These are phyloP conservation scores for Naumovozyma dairenensis DNA, from an alignment of 805 yeast genomes.

Conservation along the genomic window DNA sequence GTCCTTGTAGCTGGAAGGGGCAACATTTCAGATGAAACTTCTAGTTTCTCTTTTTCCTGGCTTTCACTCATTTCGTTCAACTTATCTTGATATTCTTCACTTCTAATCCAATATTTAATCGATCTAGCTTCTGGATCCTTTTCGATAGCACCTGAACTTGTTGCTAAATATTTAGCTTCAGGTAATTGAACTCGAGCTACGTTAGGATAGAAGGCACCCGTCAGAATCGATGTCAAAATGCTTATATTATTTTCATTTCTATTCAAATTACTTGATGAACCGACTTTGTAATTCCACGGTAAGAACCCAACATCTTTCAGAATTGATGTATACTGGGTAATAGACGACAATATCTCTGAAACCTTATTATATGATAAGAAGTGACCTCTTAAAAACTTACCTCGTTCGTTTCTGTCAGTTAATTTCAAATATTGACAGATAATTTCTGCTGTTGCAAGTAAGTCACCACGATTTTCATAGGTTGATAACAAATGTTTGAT, in stretches of 20 bases:
- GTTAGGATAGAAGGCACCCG: slow-evolving; percentile 79
- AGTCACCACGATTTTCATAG: slow-evolving; percentile 50
- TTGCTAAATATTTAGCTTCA: slow-evolving; percentile 60
- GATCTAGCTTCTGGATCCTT: slow-evolving; percentile 73
- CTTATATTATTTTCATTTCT: slow-evolving; percentile 41
- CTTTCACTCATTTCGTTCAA: slow-evolving; percentile 10
- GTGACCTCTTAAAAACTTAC: slow-evolving; percentile 45
- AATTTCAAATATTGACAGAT: slow-evolving; percentile 40
- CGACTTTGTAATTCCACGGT: slow-evolving; percentile 39
- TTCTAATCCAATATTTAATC: slow-evolving; percentile 64
- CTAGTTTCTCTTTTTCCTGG: slow-evolving; percentile 6
- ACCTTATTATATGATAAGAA: slow-evolving; percentile 53
- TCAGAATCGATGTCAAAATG: slow-evolving; percentile 55
- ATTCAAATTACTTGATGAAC: slow-evolving; percentile 33
- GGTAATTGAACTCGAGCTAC: slow-evolving; percentile 75
- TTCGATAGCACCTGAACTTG: slow-evolving; percentile 71
- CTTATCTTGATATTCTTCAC: slow-evolving; percentile 40
- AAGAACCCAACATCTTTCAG: slow-evolving; percentile 72
- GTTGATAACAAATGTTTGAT: slow-evolving; percentile 37
- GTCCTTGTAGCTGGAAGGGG: slow-evolving; percentile 56
- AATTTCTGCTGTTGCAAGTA: slow-evolving; percentile 56
- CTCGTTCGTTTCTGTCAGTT: slow-evolving; percentile 21
- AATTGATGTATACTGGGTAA: slow-evolving; percentile 59
- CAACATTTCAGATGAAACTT: slow-evolving; percentile 10
- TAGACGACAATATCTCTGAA: slow-evolving; percentile 61